Percentiles rank a stretch among this genome's conserved stretches.
These are phyloP conservation scores for Metschnikowia cerradonensis DNA, from an alignment of 805 yeast genomes.

Conservation along the genomic window DNA sequence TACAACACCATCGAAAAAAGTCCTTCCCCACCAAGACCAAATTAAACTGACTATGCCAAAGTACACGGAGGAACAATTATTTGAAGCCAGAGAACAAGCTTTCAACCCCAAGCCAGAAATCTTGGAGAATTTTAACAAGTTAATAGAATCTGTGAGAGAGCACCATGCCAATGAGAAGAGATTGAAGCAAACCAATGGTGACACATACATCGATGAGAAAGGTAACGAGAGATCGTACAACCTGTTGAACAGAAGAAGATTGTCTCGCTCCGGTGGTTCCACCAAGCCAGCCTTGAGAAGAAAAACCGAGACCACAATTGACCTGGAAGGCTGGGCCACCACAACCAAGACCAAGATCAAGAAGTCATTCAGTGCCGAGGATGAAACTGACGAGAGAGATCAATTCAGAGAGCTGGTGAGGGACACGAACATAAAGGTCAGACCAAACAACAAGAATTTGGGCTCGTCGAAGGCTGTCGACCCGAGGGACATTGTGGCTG, in stretches of 20 bases:
- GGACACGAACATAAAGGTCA: conserved; percentile 44
- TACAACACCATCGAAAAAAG: conserved; percentile 7
- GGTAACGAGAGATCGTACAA: conserved; percentile 44
- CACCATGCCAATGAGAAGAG: conserved; percentile 29
- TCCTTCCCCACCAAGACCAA: conserved; percentile 1
- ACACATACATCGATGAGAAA: conserved; percentile 42
- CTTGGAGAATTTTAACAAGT: conserved; percentile 57
- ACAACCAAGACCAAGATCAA: conserved; percentile 44
- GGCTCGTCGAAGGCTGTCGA: conserved; percentile 72
- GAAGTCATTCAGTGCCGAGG: conserved; percentile 48
- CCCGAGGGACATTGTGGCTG: conserved; percentile 66
- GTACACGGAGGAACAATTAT: conserved; percentile 70
- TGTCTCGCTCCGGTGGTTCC: conserved; percentile 41
- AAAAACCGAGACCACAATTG: conserved; percentile 52
- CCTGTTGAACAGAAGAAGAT: conserved; percentile 58
- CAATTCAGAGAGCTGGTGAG: conserved; percentile 44
- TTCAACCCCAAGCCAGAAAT: conserved; percentile 60
- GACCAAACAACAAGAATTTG: conserved; percentile 71
- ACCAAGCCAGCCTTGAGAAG: conserved; percentile 53
- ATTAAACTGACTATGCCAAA: conserved; percentile 37
- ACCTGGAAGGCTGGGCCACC: conserved; percentile 84
- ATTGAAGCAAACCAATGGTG: conserved; percentile 36
- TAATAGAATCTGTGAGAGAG: conserved; percentile 65
- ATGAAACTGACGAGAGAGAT: conserved; percentile 44
- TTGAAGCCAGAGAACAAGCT: conserved; percentile 53